Evolutionary conservation across 345 rosid species (phyloP), one percentile per base, ranked within the genome.

Genomic region (Ceriops tagal): DNA sequence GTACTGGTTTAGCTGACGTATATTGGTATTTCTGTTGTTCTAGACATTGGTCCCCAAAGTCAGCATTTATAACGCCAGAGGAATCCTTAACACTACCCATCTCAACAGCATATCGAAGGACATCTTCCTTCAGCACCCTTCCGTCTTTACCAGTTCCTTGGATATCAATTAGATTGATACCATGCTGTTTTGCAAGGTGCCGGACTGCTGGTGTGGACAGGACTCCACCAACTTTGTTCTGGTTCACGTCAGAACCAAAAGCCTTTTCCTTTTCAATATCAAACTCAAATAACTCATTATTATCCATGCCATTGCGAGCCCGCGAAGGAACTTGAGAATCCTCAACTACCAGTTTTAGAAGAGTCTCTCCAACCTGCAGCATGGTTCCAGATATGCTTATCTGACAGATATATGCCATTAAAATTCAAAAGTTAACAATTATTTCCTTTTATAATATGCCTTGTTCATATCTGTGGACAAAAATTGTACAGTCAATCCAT

Each of bases 321-420:
- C 7, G 35, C 16, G 28, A 4, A 16, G 59, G 19, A 63, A 52
- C 47, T 30, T 51, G 78, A 16, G 78, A 61, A 27, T 79, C 90
- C 68, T 87, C 86, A 32, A 87, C 88, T 0, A 61, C 77, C 75
- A 93, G 75, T 84, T 84, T 88, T 53, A 93, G 78, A 64, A 93
- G 89, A 73, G 93, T 86, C 77, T 93, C 98, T 62, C 98, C 98
- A 32, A 93, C 98, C 98, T 93, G 79, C 65, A 72, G 68, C 39
- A 74, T 58, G 32, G 46, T 55, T 55, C 16, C 46, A 43, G 16
- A 43, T 39, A 60, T n/a, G n/a, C 62, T 37, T 30, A 21, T 61
- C n/a, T 20, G 22, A 47, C n/a, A 55, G 19, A 35, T 19, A 46
- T 5, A 32, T 26, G 18, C 58, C 28, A n/a, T 6, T 55, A 32